Base-by-base conservation (phyloP, 345 rosid genomes). In the Microthlaspi erraticum region DNA sequence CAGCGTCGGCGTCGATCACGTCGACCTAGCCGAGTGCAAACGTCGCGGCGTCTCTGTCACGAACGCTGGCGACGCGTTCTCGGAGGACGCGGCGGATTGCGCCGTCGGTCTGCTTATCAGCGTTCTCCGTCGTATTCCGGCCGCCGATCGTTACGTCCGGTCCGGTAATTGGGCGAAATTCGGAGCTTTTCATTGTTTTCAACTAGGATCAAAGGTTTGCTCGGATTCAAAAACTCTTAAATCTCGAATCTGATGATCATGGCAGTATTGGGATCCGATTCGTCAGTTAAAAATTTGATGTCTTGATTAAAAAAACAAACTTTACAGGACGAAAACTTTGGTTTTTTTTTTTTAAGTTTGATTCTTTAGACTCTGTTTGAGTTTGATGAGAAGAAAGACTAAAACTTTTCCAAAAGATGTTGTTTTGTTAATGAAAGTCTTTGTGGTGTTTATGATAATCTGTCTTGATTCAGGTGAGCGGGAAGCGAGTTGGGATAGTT, bases 21-120 rank as follows among this genome's bases (percentile, higher is more conserved):
- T 86, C 77, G 84, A 88, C 66, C 19, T 86, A 53, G 56, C 65
- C 0, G 93, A 68, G 57, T 88, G 97, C 78, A 83, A 78, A 23
- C 82, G 86, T 16, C 93, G 83, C 2, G 86, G 86, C 7, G 31
- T 90, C 12, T 38, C 67, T 3, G 34, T 90, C 6, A 74, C 90
- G 9, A 79, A 82, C 43, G 79, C 85, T 7, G 87, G 84, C n/a
- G 60, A 62, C 4, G 59, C 81, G 4, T 83, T 66, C 33, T 77
- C 92, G 1, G 85, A 77, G 10, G 87, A 86, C 32, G 83, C 61
- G 0, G 91, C 96, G 0, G 97, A 86, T 73, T 53, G 50, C 49
- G 88, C 92, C 1, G 85, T 88, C 4, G 87, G 86, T 1, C 20
- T 90, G 81, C 73, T 86, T 44, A 68, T 86, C 1, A 86, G 82